Base-by-base conservation (phyloP, 2,329 filamentous ascomycete genomes). In the Colletotrichum orchidophilum region DNA sequence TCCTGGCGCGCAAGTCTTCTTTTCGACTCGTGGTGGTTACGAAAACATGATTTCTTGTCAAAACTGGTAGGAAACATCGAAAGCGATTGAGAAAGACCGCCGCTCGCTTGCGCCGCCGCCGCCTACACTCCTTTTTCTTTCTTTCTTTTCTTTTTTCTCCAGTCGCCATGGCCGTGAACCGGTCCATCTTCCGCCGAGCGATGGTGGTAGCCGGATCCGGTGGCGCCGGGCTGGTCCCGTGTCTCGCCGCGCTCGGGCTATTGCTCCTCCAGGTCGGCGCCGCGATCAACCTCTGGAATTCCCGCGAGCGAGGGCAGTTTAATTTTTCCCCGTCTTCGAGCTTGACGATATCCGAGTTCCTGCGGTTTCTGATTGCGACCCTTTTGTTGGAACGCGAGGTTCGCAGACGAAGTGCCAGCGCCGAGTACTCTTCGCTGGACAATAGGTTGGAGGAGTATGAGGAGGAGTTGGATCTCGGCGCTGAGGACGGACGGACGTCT, bases 211-310 rank as follows among this genome's bases (percentile, higher is more conserved):
- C 26, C 46, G 69, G 58, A 8, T 46, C 57, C 72, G 74, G 39
- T 46, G 39, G 57, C 59, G 50, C 65, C 12, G 71, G 66, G 29
- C 62, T 60, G 49, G 63, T 70, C 24, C 70, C 72, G 53, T 75
- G 66, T 64, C 72, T 74, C n/a, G 77, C 80, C n/a, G 78, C 79
- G 15, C 73, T 81, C 33, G 77, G 76, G n/a, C 75, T 80, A 2
- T 76, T 81, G 26, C 73, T 75, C 15, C 78, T 81, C 53, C 77
- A 79, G 66, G 79, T 79, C 63, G 76, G 78, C 60, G 76, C 80
- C n/a, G 76, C 75, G 39, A 75, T 79, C 58, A 76, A 81, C 13
- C 74, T 79, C 66, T 78, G 78, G 67, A 63, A 75, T 33, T 70
- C 79, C 3, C 77, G 78, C 66, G 73, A 73, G 5, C 70, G 70